Conservation (phyloP, 2,329 filamentous ascomycete species). For the Fusarium proliferatum region DNA sequence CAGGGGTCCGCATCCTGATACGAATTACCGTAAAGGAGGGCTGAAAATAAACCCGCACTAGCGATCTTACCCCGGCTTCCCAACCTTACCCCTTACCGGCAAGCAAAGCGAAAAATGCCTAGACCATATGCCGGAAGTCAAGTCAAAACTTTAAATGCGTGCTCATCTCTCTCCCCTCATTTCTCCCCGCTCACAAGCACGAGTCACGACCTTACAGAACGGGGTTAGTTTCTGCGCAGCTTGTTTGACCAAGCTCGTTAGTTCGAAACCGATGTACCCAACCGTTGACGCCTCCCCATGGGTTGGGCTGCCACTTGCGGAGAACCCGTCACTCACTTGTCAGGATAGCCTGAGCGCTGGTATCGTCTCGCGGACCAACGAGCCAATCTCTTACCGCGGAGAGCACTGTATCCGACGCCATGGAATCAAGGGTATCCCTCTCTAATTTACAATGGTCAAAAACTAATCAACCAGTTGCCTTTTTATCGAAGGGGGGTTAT, state of each 20-base stretch:
- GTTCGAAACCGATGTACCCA: not conserved
- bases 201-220: not conserved
- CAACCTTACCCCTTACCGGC: not conserved
- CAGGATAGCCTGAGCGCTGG: not conserved
- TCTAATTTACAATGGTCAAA: not conserved
- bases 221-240: not conserved
- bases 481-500: not conserved
- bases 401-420: not conserved
- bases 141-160: not conserved
- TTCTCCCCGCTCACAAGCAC: not conserved
- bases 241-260: conserved; percentile 3
- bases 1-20: not conserved
- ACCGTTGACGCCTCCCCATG: not conserved
- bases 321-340: not conserved
- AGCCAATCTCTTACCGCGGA: not conserved
- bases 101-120: not conserved
- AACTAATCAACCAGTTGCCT: not conserved
- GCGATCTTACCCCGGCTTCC: not conserved
- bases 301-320: not conserved
- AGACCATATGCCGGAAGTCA: not conserved
- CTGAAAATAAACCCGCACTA: not conserved
- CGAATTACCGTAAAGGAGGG: not conserved
- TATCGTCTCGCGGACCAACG: not conserved
- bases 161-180: not conserved
- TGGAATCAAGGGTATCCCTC: not conserved